These are phyloP conservation scores for Vachellia collinsii DNA, from an alignment of 306 rosid species.

Conservation along the genomic window DNA sequence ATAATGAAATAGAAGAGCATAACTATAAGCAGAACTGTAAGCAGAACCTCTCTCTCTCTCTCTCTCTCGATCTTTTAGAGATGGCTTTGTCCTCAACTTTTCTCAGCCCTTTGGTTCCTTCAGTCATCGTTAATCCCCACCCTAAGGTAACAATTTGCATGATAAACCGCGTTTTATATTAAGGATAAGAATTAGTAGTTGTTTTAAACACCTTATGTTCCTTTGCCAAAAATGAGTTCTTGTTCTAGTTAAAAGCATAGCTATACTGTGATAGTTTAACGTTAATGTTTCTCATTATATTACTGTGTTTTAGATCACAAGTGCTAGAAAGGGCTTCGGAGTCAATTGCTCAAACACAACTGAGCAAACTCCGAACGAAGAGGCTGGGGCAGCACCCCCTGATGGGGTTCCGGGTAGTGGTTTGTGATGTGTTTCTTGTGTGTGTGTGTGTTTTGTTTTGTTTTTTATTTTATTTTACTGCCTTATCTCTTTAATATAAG, in stretches of 20 bases:
- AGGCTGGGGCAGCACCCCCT: slow-evolving; percentile 44
- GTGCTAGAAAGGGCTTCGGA: slow-evolving; percentile 43
- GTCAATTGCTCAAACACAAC: slow-evolving; percentile 49
- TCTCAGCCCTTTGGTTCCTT: slow-evolving; percentile 34
- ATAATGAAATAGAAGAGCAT: no score
- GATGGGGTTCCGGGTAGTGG: slow-evolving; percentile 32
- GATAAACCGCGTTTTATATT: no score
- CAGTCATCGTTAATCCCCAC: slow-evolving; percentile 33
- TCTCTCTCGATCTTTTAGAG: slow-evolving; percentile 18
- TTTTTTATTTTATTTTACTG: no score
- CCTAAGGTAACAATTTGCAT: slow-evolving; percentile 49
- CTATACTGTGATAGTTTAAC: no score
- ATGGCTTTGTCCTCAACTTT: slow-evolving; percentile 50
- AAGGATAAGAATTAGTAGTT: no score
- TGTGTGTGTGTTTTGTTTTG: neutral
- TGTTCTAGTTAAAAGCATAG: no score
- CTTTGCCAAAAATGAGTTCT: no score
- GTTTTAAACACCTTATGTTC: no score
- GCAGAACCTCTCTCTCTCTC: slow-evolving; percentile 20
- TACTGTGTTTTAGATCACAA: slow-evolving; percentile 49
- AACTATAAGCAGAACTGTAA: no score
- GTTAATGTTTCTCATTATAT: slow-evolving; percentile 12
- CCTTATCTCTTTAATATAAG: no score
- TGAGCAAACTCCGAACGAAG: slow-evolving; percentile 51
- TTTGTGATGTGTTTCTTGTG: slow-evolving; percentile 33